Conservation (phyloP, 345 rosid genomes). For the Murraya koenigii region DNA sequence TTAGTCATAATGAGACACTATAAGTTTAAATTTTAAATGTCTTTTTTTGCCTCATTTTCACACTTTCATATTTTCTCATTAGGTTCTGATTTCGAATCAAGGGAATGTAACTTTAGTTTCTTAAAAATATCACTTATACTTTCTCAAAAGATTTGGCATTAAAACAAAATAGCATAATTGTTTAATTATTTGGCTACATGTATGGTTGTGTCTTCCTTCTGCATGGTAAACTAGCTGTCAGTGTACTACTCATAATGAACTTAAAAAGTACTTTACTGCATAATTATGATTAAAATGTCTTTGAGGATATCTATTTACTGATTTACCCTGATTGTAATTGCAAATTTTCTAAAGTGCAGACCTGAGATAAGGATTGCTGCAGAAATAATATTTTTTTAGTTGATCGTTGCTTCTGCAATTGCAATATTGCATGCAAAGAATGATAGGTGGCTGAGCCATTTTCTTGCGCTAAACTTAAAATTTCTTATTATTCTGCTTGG, state of each 20-base stretch:
- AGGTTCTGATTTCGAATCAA: neutral
- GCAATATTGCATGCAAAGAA: conserved; percentile 33
- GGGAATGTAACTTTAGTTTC: neutral
- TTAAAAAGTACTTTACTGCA: neutral
- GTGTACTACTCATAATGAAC: neutral
- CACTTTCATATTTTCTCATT: neutral
- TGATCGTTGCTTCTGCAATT: conserved; percentile 55
- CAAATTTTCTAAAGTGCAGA: conserved; percentile 31
- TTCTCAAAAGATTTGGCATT: neutral
- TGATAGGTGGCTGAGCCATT: conserved; percentile 9
- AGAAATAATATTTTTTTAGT: conserved; percentile 54
- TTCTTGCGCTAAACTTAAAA: too few species aligned
- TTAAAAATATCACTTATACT: neutral
- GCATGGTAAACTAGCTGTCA: neutral
- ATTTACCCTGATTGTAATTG: neutral
- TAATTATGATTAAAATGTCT: neutral
- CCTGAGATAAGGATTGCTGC: conserved; percentile 58
- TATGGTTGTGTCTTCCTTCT: neutral
- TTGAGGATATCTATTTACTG: neutral
- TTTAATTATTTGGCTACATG: neutral
- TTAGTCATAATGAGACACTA: neutral
- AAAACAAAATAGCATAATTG: neutral
- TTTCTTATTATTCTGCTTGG: too few species aligned
- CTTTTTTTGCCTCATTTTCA: neutral
- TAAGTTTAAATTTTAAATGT: neutral